Conservation (phyloP, 2,329 filamentous ascomycete species). For the Aspergillus oerlinghausenensis region DNA sequence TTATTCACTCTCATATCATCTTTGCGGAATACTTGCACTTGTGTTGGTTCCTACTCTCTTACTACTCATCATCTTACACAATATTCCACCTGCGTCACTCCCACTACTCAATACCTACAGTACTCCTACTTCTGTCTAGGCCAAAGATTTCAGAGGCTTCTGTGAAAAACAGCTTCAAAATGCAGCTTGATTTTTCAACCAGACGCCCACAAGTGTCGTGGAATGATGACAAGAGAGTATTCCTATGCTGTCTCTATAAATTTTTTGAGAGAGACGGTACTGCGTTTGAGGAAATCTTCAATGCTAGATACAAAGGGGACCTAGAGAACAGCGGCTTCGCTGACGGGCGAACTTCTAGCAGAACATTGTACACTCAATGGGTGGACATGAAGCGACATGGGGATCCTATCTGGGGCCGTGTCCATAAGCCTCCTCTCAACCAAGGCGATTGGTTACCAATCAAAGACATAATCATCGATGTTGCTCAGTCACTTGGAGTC, state of each 20-base stretch:
- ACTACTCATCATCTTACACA: too few relatives aligned
- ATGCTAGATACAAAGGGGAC: constrained; percentile 17
- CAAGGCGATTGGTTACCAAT: constrained; percentile 13
- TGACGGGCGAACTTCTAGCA: constrained; percentile 1
- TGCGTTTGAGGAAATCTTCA: constrained; percentile 23
- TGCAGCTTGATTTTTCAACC: not conserved
- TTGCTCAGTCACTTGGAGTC: constrained; percentile 5
- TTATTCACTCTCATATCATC: not conserved
- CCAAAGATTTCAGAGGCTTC: not conserved
- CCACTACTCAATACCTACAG: not conserved
- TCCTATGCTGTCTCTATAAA: constrained; percentile 22
- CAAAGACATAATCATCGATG: constrained; percentile 10
- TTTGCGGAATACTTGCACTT: not conserved
- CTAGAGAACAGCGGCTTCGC: constrained; percentile 18
- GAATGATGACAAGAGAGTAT: constrained; percentile 8
- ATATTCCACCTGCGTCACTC: too few relatives aligned
- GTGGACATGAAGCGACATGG: constrained; percentile 12
- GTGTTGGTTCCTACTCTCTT: not conserved
- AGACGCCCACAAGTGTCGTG: not conserved
- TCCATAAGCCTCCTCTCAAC: constrained; percentile 19
- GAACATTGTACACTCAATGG: constrained; percentile 19
- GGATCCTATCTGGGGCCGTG: constrained; percentile 19
- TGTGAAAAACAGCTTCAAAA: not conserved
- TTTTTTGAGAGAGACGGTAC: constrained; percentile 16
- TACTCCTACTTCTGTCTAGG: not conserved